Evolutionary conservation across 2,329 filamentous ascomycete species (phyloP), one percentile per base, ranked within the genome.

Genomic region (Alternaria atra): DNA sequence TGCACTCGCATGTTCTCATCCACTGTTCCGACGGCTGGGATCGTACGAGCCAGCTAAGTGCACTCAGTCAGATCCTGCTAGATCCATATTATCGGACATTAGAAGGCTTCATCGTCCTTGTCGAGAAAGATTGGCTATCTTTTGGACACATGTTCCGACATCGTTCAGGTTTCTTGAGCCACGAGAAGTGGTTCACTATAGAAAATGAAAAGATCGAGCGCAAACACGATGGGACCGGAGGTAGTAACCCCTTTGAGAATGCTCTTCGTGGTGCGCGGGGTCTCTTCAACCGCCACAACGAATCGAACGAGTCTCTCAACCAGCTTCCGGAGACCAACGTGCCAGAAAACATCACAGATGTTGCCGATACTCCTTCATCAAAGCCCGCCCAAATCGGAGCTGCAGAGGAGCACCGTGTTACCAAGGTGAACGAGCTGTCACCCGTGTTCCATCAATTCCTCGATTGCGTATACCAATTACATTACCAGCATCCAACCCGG

Each of bases 11-110:
- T 76, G 94, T 97, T 10, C 83, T 99, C 46, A 97, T 99, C 50
- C 95, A 99, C 79, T 99, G 95, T 80, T 98, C 95, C 2, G 95
- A 99, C 79, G 95, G 95, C 4, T 99, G 95, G 95, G 95, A 99
- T 80, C 90, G 95, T 52, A 99, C 95, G 7, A 94, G 93, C 72
- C 95, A 99, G 80, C 85, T 99, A 52, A 96, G 94, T 72, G 93
- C 94, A 5, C 81, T 99, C 58, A 90, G 93, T 57, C 94, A 99
- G 80, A 85, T 99, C 39, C 94, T 97, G 83, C 86, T 99, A 8
- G 95, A 99, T 74, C 95, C 95, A 0, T 97, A 97, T 79, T 99
- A 93, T 77, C 89, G 95, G 52, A 98, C 95, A 0, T 83, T 99
- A 51, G 91, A 97, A 69, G 95, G 95, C 1, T 99, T 98, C 78